Base-by-base conservation (phyloP, 306 rosid species). In the Begonia masoniana region DNA sequence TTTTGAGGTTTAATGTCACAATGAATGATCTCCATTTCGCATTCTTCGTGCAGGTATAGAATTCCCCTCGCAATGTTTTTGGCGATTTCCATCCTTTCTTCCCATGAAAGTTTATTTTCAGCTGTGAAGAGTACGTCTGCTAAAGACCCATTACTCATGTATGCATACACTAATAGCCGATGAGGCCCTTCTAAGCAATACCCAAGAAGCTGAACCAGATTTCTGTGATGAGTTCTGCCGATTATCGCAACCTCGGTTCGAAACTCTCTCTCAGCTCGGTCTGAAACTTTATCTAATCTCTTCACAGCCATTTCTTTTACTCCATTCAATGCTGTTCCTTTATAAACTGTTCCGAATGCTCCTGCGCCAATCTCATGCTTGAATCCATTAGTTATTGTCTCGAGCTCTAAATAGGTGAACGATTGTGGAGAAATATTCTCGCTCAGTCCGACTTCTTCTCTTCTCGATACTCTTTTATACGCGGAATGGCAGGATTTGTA, bases 1-100 rank as follows among this genome's bases (percentile, higher is more conserved):
- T 69, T 69, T 15, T 69, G 74, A 15, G 70, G 75, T 26, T 70
- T 70, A 13, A 70, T 31, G 24, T 70, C 75, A 15, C 70, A 70
- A 10, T 70, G 70, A 42, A 70, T 70, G 45, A 70, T 70, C 10
- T 64, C 56, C 1, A 14, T 45, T 45, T 45, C 49, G 9, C 67
- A 70, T 23, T 64, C 67, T 60, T 70, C 75, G 10, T 70, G 70
- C 12, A 70, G 58, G 39, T 70, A 70, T 0, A 70, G 59, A 41
- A 64, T 48, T 12, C 75, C 71, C 13, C 56, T 61, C 2, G 67
- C 75, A 5, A 70, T 70, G 13, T 39, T 24, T 4, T 51, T 15
- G 43, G 71, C 47, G 2, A 70, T 54, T 19, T 21, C 12, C 41
- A 60, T 24, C 49, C 75, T 59, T n/a, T 55, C 58, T 7, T 55